Conservation (phyloP, 2,329 filamentous ascomycete species). For the Cladosporium austrohemisphaericum region DNA sequence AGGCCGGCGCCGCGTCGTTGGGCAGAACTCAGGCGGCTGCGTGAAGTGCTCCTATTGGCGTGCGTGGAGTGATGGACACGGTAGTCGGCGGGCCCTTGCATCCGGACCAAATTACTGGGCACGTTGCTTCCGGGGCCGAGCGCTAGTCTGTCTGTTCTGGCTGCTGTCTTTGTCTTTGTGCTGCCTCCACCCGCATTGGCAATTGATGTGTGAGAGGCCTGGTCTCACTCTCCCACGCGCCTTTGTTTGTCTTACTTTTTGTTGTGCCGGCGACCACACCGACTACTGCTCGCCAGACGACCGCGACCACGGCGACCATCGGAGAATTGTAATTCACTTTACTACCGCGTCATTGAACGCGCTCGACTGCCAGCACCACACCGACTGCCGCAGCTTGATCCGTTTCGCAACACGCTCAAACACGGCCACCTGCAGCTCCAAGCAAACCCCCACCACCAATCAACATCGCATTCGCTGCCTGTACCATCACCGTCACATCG, state of each 20-base stretch:
- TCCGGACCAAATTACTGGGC: constrained; percentile 9
- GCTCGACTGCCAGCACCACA: not conserved
- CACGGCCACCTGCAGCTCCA: constrained; percentile 4
- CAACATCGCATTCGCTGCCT: not conserved
- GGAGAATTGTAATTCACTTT: not conserved
- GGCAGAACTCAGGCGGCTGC: not conserved
- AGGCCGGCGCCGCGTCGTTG: not conserved
- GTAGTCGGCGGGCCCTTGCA: constrained; percentile 7
- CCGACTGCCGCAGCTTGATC: constrained; percentile 7
- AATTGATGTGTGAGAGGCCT: no score
- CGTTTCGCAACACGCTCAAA: constrained; percentile 3
- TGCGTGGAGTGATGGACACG: not conserved
- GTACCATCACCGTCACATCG: constrained; percentile 15
- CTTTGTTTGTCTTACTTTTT: constrained; percentile 5
- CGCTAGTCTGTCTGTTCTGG: not conserved
- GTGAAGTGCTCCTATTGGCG: not conserved
- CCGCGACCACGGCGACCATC: constrained; percentile 5
- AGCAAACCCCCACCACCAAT: not conserved
- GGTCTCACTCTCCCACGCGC: constrained; percentile 1
- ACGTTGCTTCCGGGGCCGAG: not conserved
- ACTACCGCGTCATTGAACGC: not conserved
- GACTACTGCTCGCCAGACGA: not conserved
- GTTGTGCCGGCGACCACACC: constrained; percentile 9
- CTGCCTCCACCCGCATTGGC: not conserved
- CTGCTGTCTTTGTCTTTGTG: not conserved